Conservation (phyloP, 441 rosid genomes). For the Monsonia emarginata region DNA sequence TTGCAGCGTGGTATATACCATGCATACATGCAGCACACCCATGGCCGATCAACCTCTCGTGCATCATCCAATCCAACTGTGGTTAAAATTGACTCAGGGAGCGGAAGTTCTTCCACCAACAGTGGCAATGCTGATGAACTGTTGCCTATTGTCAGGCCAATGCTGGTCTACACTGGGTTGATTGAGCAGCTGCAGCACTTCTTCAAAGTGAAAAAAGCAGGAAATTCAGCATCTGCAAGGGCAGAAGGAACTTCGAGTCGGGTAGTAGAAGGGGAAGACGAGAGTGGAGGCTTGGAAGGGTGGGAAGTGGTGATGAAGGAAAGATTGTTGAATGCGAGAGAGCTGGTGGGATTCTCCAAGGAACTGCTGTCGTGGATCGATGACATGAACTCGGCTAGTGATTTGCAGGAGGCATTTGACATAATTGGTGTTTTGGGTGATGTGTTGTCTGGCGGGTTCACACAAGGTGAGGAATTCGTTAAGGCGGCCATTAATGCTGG, state of each 20-base stretch:
- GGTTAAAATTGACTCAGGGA: constrained; percentile 40
- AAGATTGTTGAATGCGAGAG: constrained; percentile 58
- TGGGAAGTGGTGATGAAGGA: constrained; percentile 93
- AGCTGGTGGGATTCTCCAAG: constrained; percentile 81
- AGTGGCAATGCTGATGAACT: constrained; percentile 42
- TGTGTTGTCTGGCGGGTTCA: constrained; percentile 63
- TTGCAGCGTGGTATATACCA: constrained; percentile 90
- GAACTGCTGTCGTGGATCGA: constrained; percentile 86
- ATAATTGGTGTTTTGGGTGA: constrained; percentile 66
- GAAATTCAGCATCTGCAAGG: constrained; percentile 21
- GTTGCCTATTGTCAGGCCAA: constrained; percentile 58
- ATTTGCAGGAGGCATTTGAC: constrained; percentile 91
- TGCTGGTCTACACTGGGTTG: constrained; percentile 94
- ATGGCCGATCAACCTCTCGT: constrained; percentile 51
- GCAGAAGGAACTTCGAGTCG: constrained; percentile 40
- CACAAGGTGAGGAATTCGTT: constrained; percentile 71
- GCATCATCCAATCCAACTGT: constrained; percentile 23
- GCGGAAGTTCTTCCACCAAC: constrained; percentile 32
- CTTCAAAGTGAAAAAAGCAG: constrained; percentile 57
- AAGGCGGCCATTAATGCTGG: constrained; percentile 56
- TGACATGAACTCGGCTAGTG: constrained; percentile 63
- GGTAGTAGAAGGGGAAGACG: constrained; percentile 32
- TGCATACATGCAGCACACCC: constrained; percentile 88
- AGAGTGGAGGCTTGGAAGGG: constrained; percentile 47
- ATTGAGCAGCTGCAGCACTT: constrained; percentile 88